Percentiles rank a stretch among this genome's conserved stretches.
Conservation (phyloP, 2,329 filamentous ascomycete species). For the Phialocephala subalpina region DNA sequence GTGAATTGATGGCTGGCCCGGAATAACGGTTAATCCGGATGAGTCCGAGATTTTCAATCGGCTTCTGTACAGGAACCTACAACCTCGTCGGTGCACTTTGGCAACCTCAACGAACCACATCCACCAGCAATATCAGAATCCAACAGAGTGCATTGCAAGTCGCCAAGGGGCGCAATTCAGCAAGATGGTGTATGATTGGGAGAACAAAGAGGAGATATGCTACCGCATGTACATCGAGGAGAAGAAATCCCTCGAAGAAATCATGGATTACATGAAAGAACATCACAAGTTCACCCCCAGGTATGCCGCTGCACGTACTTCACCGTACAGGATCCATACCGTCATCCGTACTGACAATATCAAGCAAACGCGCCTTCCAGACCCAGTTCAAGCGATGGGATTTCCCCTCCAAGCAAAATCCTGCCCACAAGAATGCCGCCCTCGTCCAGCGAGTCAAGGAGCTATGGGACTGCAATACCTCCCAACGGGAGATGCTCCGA, state of each 20-base stretch:
- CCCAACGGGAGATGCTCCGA: slow-evolving; percentile 76
- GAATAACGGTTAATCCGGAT: not conserved
- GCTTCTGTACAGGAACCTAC: slow-evolving; percentile 23
- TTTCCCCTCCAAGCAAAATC: slow-evolving; percentile 78
- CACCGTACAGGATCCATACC: slow-evolving; percentile 31
- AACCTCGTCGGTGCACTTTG: slow-evolving; percentile 29
- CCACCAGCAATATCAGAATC: slow-evolving; percentile 19
- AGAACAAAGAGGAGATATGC: slow-evolving; percentile 70
- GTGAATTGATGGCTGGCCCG: not conserved
- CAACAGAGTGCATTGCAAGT: slow-evolving; percentile 13
- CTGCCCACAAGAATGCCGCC: slow-evolving; percentile 72
- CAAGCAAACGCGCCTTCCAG: slow-evolving; percentile 79
- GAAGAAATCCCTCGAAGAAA: slow-evolving; percentile 75
- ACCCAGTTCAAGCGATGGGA: slow-evolving; percentile 81
- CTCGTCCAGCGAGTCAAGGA: slow-evolving; percentile 76
- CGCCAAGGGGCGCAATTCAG: slow-evolving; percentile 15
- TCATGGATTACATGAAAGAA: slow-evolving; percentile 74
- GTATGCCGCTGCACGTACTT: slow-evolving; percentile 43
- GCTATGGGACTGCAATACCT: slow-evolving; percentile 79
- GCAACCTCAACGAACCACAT: slow-evolving; percentile 34
- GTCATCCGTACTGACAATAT: slow-evolving; percentile 28
- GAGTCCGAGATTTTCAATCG: not conserved
- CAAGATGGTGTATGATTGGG: slow-evolving; percentile 66
- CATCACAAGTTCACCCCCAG: slow-evolving; percentile 74
- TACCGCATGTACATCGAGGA: slow-evolving; percentile 81